Conservation (phyloP, 331 rosid genomes). For the Cucumis variabilis region DNA sequence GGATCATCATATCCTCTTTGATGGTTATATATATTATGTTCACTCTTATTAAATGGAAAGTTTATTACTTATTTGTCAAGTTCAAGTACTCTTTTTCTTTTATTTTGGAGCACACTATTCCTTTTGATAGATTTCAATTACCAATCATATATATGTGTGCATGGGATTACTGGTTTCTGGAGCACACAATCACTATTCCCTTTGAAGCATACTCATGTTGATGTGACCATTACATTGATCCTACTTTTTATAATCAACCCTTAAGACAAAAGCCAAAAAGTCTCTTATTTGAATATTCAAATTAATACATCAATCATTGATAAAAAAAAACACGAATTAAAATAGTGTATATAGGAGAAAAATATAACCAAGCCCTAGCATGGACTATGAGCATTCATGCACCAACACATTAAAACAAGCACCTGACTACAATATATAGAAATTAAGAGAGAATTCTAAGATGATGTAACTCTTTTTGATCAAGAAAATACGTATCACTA, state of each 20-base stretch:
- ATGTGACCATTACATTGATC: conserved; percentile 8
- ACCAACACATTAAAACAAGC: not conserved
- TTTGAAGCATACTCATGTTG: not conserved
- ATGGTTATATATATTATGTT: not conserved
- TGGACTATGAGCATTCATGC: not conserved
- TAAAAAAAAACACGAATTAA: not conserved
- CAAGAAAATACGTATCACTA: not conserved
- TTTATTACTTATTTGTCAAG: not conserved
- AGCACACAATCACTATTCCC: not conserved
- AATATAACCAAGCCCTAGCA: not conserved
- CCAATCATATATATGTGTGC: not conserved
- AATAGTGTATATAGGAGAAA: not conserved
- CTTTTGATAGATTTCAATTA: not conserved
- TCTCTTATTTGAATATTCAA: not conserved
- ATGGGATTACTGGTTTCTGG: not conserved
- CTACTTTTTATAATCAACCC: not conserved
- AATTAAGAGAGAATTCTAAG: not conserved
- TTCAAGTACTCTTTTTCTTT: not conserved
- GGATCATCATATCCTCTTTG: not conserved
- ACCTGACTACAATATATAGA: not conserved
- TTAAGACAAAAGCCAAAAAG: not conserved
- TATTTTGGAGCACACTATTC: conserved; percentile 1
- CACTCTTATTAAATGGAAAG: not conserved
- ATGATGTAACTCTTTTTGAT: not conserved
- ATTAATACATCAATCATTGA: not conserved